A percentile compares a stretch with the other conserved stretches of the same genome.
phyloP scores from a whole-genome alignment of 148 eudicot genomes.

The Spergularia marina region DNA sequence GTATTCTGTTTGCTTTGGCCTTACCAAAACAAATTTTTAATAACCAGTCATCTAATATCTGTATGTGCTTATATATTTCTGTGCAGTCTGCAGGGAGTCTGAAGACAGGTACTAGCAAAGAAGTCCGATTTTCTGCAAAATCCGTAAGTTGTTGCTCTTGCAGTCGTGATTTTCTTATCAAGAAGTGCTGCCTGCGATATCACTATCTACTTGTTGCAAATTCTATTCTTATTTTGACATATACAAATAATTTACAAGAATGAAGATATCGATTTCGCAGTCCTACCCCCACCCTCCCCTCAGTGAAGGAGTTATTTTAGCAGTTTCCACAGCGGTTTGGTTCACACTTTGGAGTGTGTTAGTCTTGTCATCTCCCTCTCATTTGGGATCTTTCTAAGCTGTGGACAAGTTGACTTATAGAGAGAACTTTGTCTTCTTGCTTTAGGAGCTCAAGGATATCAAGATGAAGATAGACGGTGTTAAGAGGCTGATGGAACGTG shows the following conservation, averaged over 20 bases:
- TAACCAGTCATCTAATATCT: conserved; percentile 9
- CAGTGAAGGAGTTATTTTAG: too few relatives aligned
- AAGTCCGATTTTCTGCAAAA: conserved; percentile 62
- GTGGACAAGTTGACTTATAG: neutral
- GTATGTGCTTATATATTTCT: conserved; percentile 14
- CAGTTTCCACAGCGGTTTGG: neutral
- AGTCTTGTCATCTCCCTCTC: neutral
- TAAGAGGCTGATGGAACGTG: conserved; percentile 69
- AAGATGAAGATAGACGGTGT: conserved; percentile 62
- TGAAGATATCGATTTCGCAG: neutral
- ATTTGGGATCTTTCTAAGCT: neutral
- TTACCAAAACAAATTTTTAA: neutral
- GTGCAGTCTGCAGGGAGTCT: conserved; percentile 56
- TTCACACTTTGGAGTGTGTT: neutral
- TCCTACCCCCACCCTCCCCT: neutral
- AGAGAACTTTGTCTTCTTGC: conserved; percentile 16
- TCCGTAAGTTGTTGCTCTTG: conserved; percentile 49
- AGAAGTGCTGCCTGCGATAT: neutral
- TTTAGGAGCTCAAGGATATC: conserved; percentile 71
- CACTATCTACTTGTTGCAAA: neutral
- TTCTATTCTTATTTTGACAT: neutral
- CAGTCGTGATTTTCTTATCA: neutral
- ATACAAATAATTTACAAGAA: neutral
- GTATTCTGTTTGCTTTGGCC: neutral
- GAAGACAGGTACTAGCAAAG: conserved; percentile 55